Base-by-base conservation (phyloP, 1,139 yeast species). In the Hanseniaspora sp. region DNA sequence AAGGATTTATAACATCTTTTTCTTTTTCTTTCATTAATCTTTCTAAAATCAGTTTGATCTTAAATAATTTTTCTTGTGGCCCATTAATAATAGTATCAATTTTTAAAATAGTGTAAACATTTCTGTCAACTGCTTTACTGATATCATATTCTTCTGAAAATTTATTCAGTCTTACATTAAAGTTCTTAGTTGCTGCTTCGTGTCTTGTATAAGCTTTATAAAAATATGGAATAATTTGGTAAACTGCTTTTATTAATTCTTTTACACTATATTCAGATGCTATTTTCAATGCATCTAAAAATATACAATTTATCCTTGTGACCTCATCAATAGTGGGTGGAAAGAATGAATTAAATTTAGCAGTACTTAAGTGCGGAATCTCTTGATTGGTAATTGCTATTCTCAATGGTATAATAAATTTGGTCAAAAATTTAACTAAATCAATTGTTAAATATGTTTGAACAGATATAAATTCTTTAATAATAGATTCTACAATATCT, bases 271-370 rank as follows among this genome's bases (percentile, higher is more conserved):
- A 78, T 0, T 82, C 78, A 2, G 73, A 64, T 0, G 96, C 94
- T 23, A 77, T 70, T 54, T 77, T 78, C 56, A 90, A 69, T 23
- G 94, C 79, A 61, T 85, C 95, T 59, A 84, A 77, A 56, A 87
- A 78, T 5, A 90, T 80, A 64, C 95, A 86, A 64, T 88, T 88
- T 43, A 90, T 82, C 62, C 96, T 74, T 15, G 95, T 85, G 28
- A 90, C 81, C 69, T 90, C 97, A 67, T 90, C 97, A 35, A 90
- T 84, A 0, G 97, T 90, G 0, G 96, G 96, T 2, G 97, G 96
- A 64, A 90, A 87, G 1, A 87, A 75, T 52, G 80, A 74, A 66
- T 90, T 90, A 41, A 88, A 73, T 60, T 79, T 79, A 1, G 82
- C 70, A 9, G 86, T 80, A 0, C 79, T 72, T 55, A 77, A 59